Conservation (phyloP, 1,284 basidiomycete species). For the Ceratobasidium sp. region DNA sequence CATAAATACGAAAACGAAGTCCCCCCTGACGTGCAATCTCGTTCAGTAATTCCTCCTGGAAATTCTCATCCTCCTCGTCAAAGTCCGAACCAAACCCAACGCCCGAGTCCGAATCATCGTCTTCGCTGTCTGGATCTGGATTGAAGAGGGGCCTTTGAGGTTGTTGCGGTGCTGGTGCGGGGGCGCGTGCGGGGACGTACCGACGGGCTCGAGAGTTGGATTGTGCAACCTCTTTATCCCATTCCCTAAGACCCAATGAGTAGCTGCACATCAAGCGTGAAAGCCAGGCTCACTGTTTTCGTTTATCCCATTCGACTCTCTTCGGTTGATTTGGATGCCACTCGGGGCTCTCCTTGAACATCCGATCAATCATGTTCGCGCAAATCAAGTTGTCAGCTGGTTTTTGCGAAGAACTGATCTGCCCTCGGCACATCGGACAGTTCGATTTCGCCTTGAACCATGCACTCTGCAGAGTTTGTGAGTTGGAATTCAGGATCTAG, state of each 20-base stretch:
- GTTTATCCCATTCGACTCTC: slow-evolving; percentile 46
- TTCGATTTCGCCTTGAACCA: slow-evolving; percentile 15
- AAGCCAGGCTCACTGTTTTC: slow-evolving; percentile 45
- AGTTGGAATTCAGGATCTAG: background rate
- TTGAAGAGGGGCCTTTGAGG: slow-evolving; percentile 1
- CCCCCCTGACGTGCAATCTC: background rate
- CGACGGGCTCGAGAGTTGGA: background rate
- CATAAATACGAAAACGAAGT: background rate
- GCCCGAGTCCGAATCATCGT: background rate
- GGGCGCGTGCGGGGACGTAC: background rate
- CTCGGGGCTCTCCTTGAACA: slow-evolving; percentile 11
- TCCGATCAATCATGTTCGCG: slow-evolving; percentile 18
- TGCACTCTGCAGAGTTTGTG: background rate
- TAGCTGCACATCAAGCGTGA: background rate
- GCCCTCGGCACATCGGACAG: slow-evolving; percentile 23
- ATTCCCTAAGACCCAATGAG: background rate
- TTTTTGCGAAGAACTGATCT: background rate
- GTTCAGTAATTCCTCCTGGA: background rate
- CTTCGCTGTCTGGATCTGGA: slow-evolving; percentile 6
- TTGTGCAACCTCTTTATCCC: slow-evolving; percentile 25
- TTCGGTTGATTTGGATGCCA: slow-evolving; percentile 17
- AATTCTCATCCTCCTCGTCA: slow-evolving; percentile 10
- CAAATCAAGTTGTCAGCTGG: background rate
- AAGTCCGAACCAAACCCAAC: background rate
- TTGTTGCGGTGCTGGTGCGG: background rate